Conservation (phyloP, 106 monocot species). For the Dendrobium officinale region DNA sequence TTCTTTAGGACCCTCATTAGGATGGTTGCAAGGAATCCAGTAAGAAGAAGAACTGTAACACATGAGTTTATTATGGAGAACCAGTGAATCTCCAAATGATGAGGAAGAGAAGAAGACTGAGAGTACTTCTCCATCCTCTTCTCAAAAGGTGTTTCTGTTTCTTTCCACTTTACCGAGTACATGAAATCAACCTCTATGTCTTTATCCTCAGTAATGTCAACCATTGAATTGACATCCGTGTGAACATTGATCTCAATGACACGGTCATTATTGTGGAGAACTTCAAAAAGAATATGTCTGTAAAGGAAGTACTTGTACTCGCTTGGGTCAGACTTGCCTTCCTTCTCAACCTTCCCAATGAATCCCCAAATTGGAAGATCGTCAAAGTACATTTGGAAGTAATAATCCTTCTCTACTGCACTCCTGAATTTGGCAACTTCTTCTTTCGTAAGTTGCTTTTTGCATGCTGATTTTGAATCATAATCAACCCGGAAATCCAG, state of each 20-base stretch:
- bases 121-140: constrained; percentile 71
- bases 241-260: constrained; percentile 45
- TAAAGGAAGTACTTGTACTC: constrained; percentile 50
- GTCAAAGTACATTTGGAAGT: constrained; percentile 67
- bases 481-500: constrained; percentile 42
- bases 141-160: constrained; percentile 42
- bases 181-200: constrained; percentile 48
- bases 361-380: constrained; percentile 64
- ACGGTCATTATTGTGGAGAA: constrained; percentile 40
- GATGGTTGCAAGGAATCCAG: constrained; percentile 56
- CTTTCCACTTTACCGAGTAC: constrained; percentile 54
- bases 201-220: constrained; percentile 45
- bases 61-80: constrained; percentile 68
- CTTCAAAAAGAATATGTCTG: constrained; percentile 36
- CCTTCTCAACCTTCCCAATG: constrained; percentile 51
- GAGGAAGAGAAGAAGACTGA: constrained; percentile 28
- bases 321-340: constrained; percentile 34
- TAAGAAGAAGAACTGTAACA: constrained; percentile 52
- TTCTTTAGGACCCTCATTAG: constrained; percentile 59
- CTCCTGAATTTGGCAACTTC: constrained; percentile 40
- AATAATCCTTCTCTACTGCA: constrained; percentile 47
- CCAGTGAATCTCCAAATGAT: constrained; percentile 58
- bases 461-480: constrained; percentile 35
- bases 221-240: constrained; percentile 31
- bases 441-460: constrained; percentile 41